Evolutionary conservation across 2,329 filamentous ascomycete species (phyloP).

Genomic region (Neofusicoccum parvum): DNA sequence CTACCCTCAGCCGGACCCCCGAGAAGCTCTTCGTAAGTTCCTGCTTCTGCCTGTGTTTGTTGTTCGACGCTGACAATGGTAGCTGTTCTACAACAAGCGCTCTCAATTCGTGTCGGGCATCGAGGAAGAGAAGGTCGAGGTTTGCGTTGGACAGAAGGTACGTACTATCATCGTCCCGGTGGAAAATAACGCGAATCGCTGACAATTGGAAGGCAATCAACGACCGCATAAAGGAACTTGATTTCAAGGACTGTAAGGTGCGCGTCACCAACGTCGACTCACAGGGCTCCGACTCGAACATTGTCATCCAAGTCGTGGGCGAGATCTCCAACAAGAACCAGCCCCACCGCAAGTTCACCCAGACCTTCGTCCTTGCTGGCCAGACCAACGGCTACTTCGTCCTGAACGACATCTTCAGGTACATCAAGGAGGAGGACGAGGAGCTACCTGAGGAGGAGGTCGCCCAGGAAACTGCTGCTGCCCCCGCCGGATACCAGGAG

Average conservation of each 20-base stretch:
- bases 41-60: background rate
- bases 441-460: conserved; percentile 55
- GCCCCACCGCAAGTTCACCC: conserved; percentile 92
- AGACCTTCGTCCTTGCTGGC: conserved; percentile 95
- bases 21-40: conserved; percentile 77
- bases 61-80: conserved; percentile 27
- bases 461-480: conserved; percentile 34
- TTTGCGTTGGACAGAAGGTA: conserved; percentile 87
- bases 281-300: conserved; percentile 88
- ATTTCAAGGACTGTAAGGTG: conserved; percentile 98
- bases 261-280: conserved; percentile 97
- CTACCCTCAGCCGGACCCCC: conserved; percentile 88
- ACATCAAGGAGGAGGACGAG: conserved; percentile 82
- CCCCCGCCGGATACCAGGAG: conserved; percentile 44
- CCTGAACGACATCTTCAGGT: conserved; percentile 96
- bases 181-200: background rate
- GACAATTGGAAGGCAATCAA: conserved; percentile 70
- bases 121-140: conserved; percentile 84
- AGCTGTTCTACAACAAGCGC: conserved; percentile 91
- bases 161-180: conserved; percentile 32
- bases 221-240: conserved; percentile 88
- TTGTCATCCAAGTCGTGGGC: conserved; percentile 96
- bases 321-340: conserved; percentile 94
- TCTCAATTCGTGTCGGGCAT: conserved; percentile 93
- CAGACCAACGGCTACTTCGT: conserved; percentile 98